Evolutionary conservation across 352 stramenopile species (phyloP).

Genomic region (Poterioochromonas sp.): DNA sequence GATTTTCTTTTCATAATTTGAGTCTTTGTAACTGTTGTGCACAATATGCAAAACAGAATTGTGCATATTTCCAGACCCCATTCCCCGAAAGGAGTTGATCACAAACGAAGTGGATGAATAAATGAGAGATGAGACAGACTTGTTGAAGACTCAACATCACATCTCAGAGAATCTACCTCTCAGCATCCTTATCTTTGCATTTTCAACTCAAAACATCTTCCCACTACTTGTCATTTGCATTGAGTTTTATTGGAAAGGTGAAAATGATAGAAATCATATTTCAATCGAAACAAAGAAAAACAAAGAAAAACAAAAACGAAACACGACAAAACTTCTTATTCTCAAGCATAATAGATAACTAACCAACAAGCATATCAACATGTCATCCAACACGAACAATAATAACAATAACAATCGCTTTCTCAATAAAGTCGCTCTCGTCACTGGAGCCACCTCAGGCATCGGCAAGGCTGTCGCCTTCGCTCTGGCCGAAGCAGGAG

Average conservation of each 20-base stretch:
- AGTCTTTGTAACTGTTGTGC: no score
- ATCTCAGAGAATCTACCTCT: background rate
- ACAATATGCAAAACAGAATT: no score
- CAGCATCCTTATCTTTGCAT: background rate
- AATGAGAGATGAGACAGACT: no score
- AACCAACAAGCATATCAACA: slow-evolving; percentile 14
- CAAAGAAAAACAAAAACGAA: background rate
- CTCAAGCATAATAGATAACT: background rate
- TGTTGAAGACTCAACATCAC: background rate
- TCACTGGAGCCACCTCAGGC: slow-evolving; percentile 50
- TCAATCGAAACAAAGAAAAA: slow-evolving; percentile 2
- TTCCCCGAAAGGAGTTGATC: no score
- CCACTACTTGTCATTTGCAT: background rate
- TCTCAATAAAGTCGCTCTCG: slow-evolving; percentile 32
- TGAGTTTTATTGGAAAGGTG: background rate
- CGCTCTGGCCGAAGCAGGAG: background rate
- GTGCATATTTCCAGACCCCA: no score
- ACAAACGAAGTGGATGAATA: no score
- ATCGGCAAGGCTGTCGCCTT: slow-evolving; percentile 80
- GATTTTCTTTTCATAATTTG: no score
- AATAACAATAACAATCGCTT: slow-evolving; percentile 14
- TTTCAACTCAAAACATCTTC: slow-evolving; percentile 5
- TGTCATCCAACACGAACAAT: slow-evolving; percentile 10
- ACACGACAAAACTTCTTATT: background rate
- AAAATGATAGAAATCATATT: background rate